Evolutionary conservation across 352 stramenopile species (phyloP).

Genomic region (Phytophthora tubulina): DNA sequence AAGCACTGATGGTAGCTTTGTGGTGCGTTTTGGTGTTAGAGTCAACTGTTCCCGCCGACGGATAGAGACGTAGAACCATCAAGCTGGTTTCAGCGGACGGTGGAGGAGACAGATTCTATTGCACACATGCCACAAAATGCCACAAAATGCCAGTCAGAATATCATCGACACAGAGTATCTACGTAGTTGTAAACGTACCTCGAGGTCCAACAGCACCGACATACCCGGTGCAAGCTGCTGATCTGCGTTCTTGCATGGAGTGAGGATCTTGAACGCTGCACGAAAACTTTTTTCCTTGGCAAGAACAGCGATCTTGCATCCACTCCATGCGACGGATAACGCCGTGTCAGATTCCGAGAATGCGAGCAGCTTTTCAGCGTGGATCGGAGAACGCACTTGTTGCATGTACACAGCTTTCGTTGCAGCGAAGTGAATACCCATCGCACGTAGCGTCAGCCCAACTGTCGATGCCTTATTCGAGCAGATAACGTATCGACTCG

Average conservation of each 20-base stretch:
- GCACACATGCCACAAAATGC: background rate
- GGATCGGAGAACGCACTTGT: conserved; percentile 15
- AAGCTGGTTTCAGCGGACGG: conserved; percentile 15
- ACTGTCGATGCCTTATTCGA: conserved; percentile 13
- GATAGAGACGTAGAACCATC: conserved; percentile 18
- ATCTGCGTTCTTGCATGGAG: conserved; percentile 7
- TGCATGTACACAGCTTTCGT: conserved; percentile 20
- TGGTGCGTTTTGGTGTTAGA: conserved; percentile 2
- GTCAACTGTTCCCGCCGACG: conserved; percentile 4
- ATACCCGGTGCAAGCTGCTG: conserved; percentile 23
- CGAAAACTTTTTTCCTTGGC: conserved; percentile 16
- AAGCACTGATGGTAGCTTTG: conserved; percentile 7
- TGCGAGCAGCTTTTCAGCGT: conserved; percentile 11
- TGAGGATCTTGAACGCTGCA: conserved; percentile 10
- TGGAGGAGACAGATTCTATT: conserved; percentile 20
- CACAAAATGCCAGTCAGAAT: background rate
- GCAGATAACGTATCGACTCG: conserved; percentile 6
- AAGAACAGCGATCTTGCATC: conserved; percentile 19
- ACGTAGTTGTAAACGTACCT: conserved; percentile 9
- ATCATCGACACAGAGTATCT: background rate
- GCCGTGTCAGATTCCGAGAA: conserved; percentile 5
- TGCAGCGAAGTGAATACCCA: conserved; percentile 21
- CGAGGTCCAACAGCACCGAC: conserved; percentile 18
- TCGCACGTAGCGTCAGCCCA: conserved; percentile 14
- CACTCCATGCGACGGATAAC: conserved; percentile 13